Percentiles rank a stretch among this genome's conserved stretches.
Evolutionary conservation across 2,329 filamentous ascomycete genomes (phyloP).

Genomic region (Sodiomyces alkalinus): DNA sequence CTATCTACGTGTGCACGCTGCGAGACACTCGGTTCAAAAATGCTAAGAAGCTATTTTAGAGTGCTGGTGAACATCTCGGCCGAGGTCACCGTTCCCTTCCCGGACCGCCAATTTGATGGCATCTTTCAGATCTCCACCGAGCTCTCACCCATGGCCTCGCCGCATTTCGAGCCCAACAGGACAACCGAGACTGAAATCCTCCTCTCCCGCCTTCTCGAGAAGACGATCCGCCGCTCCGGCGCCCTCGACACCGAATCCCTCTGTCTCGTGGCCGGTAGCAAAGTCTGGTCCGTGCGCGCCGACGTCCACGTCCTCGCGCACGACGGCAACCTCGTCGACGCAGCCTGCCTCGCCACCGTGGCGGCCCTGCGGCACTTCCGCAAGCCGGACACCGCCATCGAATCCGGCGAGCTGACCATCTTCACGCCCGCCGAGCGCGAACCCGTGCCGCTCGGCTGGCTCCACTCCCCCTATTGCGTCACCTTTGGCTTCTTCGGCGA

Average conservation of each 20-base stretch:
- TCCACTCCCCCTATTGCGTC: slow-evolving; percentile 83
- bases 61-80: slow-evolving; percentile 75
- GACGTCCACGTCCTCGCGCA: slow-evolving; percentile 86
- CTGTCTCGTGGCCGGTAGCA: slow-evolving; percentile 78
- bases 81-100: slow-evolving; percentile 71
- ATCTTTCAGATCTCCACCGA: slow-evolving; percentile 87
- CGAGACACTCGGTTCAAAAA: too few relatives aligned
- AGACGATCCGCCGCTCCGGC: slow-evolving; percentile 80
- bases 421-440: slow-evolving; percentile 77
- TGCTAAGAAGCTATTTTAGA: slow-evolving; percentile 28
- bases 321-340: slow-evolving; percentile 81
- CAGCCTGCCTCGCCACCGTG: slow-evolving; percentile 72
- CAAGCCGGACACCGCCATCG: slow-evolving; percentile 75
- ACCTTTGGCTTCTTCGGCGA: slow-evolving; percentile 76
- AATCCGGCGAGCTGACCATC: slow-evolving; percentile 70
- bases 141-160: slow-evolving; percentile 81
- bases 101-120: slow-evolving; percentile 88
- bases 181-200: slow-evolving; percentile 74
- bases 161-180: slow-evolving; percentile 74
- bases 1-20: slow-evolving; percentile 6
- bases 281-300: slow-evolving; percentile 82
- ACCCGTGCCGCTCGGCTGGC: slow-evolving; percentile 75
- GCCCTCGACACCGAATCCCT: slow-evolving; percentile 92
- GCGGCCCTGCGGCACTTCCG: slow-evolving; percentile 83
- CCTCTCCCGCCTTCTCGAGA: slow-evolving; percentile 79